These are phyloP conservation scores for Camelina hispida DNA, from an alignment of 345 rosid genomes.

Conservation along the genomic window DNA sequence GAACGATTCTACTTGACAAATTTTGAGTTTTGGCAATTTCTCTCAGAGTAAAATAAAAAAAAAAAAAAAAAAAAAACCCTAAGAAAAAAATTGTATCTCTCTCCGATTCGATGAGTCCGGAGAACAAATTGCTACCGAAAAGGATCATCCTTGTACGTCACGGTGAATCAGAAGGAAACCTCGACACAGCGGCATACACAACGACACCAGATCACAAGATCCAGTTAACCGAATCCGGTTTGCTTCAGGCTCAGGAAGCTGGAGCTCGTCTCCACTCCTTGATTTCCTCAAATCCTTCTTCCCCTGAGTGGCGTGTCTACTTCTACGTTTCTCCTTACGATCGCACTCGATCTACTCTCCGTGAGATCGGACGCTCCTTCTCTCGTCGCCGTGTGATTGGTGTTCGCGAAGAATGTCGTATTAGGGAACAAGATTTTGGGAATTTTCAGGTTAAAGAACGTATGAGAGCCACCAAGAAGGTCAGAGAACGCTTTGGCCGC, in stretches of 20 bases:
- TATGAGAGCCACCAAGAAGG: slow-evolving; percentile 72
- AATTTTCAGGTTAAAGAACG: slow-evolving; percentile 90
- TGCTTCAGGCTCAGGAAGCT: slow-evolving; percentile 63
- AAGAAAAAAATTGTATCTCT: too few relatives aligned
- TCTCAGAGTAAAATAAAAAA: slow-evolving; percentile 25
- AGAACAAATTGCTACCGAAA: slow-evolving; percentile 62
- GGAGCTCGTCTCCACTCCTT: slow-evolving; percentile 61
- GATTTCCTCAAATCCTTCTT: slow-evolving; percentile 45
- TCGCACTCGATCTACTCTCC: slow-evolving; percentile 83
- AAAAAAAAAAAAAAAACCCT: not conserved
- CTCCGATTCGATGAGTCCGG: slow-evolving; percentile 26
- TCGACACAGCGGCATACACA: slow-evolving; percentile 72
- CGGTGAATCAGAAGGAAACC: slow-evolving; percentile 94
- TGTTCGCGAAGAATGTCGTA: slow-evolving; percentile 90
- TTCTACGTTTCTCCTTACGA: slow-evolving; percentile 96
- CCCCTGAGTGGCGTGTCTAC: slow-evolving; percentile 68
- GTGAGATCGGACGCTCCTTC: slow-evolving; percentile 92
- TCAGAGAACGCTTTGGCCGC: slow-evolving; percentile 77
- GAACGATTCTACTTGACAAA: not conserved
- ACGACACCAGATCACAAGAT: slow-evolving; percentile 92
- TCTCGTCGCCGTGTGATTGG: slow-evolving; percentile 75
- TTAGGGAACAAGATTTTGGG: slow-evolving; percentile 96
- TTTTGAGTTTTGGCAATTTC: slow-evolving; percentile 7
- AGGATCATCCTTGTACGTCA: slow-evolving; percentile 93
- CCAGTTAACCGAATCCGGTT: slow-evolving; percentile 67